A percentile compares a stretch with the other conserved stretches of the same genome.
These are phyloP conservation scores for Leishmania arabica DNA, from an alignment of 208 protist species.

Conservation along the genomic window DNA sequence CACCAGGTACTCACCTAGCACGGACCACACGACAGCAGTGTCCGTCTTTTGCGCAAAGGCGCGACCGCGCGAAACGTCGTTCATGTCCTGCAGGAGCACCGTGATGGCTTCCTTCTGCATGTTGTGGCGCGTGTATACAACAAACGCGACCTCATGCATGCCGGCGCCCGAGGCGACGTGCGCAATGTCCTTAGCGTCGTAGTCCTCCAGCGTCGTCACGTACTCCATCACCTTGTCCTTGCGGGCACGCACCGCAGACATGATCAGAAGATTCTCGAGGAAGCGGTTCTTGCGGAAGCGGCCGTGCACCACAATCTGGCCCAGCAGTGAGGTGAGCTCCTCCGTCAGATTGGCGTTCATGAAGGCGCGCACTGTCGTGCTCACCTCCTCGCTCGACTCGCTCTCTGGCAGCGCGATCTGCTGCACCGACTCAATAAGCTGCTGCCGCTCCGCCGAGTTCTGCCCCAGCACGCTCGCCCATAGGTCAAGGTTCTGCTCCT, in stretches of 20 bases:
- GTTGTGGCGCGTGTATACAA: slow-evolving; percentile 98
- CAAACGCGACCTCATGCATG: slow-evolving; percentile 99
- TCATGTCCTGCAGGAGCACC: slow-evolving; percentile 98
- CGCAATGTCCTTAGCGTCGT: slow-evolving; percentile 98
- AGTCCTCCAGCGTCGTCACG: slow-evolving; percentile 98
- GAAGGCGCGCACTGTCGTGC: slow-evolving; percentile 98
- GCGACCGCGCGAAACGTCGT: slow-evolving; percentile 94
- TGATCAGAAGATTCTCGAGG: slow-evolving; percentile 99
- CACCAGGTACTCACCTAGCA: slow-evolving; percentile 97
- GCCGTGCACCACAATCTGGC: slow-evolving; percentile 99
- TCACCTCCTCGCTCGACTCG: slow-evolving; percentile 97
- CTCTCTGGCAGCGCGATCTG: slow-evolving; percentile 98
- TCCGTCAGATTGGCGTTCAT: slow-evolving; percentile 99
- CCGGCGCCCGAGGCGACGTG: slow-evolving; percentile 92
- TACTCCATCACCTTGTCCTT: slow-evolving; percentile 98
- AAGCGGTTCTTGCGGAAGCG: slow-evolving; percentile 98
- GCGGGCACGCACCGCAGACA: slow-evolving; percentile 98
- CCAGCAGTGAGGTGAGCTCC: slow-evolving; percentile 99
- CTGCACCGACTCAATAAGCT: slow-evolving; percentile 98
- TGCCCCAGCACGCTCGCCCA: slow-evolving; percentile 96
- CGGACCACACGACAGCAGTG: slow-evolving; percentile 93
- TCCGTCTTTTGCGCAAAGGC: slow-evolving; percentile 96
- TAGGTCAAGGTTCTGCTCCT: slow-evolving; percentile 96
- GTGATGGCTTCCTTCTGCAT: slow-evolving; percentile 96
- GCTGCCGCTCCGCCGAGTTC: slow-evolving; percentile 89